These are phyloP conservation scores for Aureobasidium melanogenum DNA, from an alignment of 2,329 filamentous ascomycete genomes.

Conservation along the genomic window DNA sequence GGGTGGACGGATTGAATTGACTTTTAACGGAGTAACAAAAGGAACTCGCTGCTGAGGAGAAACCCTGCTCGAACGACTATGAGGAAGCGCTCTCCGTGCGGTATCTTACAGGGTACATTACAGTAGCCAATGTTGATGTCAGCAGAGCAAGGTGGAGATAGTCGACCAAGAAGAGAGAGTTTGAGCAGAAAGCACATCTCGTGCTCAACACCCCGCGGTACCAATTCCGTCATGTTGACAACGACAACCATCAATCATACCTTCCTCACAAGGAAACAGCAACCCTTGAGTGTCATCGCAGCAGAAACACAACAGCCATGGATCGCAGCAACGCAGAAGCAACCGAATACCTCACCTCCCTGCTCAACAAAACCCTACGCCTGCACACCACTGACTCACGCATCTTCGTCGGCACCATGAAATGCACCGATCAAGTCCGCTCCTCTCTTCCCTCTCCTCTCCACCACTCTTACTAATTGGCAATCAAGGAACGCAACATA, in stretches of 20 bases:
- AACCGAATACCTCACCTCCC: constrained; percentile 22
- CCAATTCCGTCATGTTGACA: background rate
- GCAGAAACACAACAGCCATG: background rate
- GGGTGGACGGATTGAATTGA: background rate
- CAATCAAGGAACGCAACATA: constrained; percentile 56
- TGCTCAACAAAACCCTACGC: constrained; percentile 57
- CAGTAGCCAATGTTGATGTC: background rate
- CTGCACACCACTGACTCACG: constrained; percentile 74
- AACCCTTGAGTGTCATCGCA: background rate
- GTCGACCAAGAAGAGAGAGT: background rate
- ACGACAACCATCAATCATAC: background rate
- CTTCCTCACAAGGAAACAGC: background rate
- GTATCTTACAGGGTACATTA: background rate
- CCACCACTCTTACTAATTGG: background rate
- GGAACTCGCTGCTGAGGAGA: background rate
- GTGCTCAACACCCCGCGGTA: background rate
- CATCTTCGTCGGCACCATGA: constrained; percentile 83
- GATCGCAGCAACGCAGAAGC: constrained; percentile 16
- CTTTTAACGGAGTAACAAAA: background rate
- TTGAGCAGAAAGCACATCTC: background rate
- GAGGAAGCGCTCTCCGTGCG: no score
- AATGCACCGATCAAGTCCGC: constrained; percentile 81
- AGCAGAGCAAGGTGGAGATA: background rate
- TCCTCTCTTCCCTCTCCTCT: background rate
- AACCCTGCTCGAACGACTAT: background rate